Evolutionary conservation across 1,284 basidiomycete genomes (phyloP), one percentile per base, ranked within the genome.

Genomic region (Cryptococcus sp.): DNA sequence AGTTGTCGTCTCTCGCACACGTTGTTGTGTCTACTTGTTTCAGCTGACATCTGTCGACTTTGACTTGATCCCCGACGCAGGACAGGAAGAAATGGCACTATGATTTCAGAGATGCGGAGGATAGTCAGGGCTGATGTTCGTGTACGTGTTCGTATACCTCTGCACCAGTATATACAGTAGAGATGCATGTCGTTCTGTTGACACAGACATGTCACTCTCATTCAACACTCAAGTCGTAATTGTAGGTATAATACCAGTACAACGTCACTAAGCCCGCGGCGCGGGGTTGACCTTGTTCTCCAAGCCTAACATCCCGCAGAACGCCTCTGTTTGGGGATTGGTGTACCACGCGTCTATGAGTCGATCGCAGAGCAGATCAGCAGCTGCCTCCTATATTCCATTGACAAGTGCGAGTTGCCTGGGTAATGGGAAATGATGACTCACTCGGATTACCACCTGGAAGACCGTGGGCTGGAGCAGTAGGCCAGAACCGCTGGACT

Each of bases 241-340:
- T 31, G 48, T 31, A 49, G 17, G 16, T 31, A 13, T 48, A n/a
- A 20, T 25, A 25, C 47, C 23, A 27, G 23, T 27, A 27, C 16
- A 40, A 39, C 47, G 8, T 25, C 2, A 20, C 47, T n/a, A 46
- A 31, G 47, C 48, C 27, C 44, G 45, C 13, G 75, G 76, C 6
- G 72, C 64, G 0, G 82, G 78, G 57, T 93, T 91, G 60, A 95
- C 85, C 71, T 85, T 87, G 77, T 96, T 94, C 63, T 86, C 83
- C 35, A 99, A 84, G 3, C 85, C 84, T 27, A 97, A 73, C 82
- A 96, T 85, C 25, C 80, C 77, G 68, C 91, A 92, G 66, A 97
- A 89, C 1, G 91, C 88, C 56, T 86, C 86, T 0, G 94, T 99
- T 72, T 98, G 95, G 10, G 91, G 89, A 71, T 96, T 97, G 5